phyloP scores from a whole-genome alignment of 805 yeast genomes.

The Yamadazyma olivae region DNA sequence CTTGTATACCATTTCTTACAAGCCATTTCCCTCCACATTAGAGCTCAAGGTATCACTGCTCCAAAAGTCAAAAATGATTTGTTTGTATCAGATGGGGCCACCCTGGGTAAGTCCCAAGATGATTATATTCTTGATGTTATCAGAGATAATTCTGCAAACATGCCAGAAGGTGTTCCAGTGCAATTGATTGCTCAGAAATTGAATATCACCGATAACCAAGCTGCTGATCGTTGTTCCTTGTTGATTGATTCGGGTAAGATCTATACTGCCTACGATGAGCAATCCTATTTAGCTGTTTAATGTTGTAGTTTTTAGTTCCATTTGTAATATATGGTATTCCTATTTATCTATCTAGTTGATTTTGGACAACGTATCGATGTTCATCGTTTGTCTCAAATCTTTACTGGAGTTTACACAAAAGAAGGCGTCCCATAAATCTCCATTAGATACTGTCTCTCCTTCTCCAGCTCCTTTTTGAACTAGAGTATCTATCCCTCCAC shows the following conservation, averaged over 20 bases:
- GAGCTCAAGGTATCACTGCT: constrained; percentile 47
- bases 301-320: not conserved
- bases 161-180: constrained; percentile 77
- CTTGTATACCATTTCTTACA: constrained; percentile 65
- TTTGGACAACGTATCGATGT: constrained; percentile 10
- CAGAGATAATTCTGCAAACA: constrained; percentile 48
- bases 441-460: constrained; percentile 58
- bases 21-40: constrained; percentile 56
- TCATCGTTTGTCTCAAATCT: constrained; percentile 14
- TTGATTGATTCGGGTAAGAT: constrained; percentile 67
- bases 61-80: constrained; percentile 20
- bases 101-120: constrained; percentile 10
- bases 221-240: constrained; percentile 46
- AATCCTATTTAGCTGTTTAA: constrained; percentile 52
- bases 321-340: constrained; percentile 3
- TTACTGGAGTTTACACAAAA: constrained; percentile 31
- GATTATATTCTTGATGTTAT: constrained; percentile 50
- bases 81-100: constrained; percentile 29
- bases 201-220: constrained; percentile 47
- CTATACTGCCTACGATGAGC: constrained; percentile 69
- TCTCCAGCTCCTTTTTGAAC: constrained; percentile 40
- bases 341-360: constrained; percentile 1
- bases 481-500: constrained; percentile 48
- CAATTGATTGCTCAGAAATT: constrained; percentile 58
- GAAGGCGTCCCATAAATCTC: constrained; percentile 63